phyloP scores from a whole-genome alignment of 2,329 filamentous ascomycete genomes.

The Cytospora schulzeri region DNA sequence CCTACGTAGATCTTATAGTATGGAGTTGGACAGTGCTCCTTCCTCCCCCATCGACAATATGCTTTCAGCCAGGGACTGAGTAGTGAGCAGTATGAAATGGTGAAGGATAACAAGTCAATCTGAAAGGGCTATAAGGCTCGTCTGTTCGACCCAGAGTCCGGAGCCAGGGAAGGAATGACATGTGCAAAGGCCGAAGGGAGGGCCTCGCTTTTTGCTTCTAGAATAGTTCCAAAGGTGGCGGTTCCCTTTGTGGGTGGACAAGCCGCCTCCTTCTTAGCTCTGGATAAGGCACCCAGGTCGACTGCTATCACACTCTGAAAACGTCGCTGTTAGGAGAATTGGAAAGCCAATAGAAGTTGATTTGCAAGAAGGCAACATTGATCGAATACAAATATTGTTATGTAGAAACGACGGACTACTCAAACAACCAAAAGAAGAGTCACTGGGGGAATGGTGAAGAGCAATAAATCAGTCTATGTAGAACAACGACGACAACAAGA shows the following conservation, averaged over 20 bases:
- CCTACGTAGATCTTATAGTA: neutral
- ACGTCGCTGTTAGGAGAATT: neutral
- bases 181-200: constrained; percentile 4
- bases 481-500: constrained; percentile 26
- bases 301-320: neutral
- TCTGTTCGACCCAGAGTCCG: neutral
- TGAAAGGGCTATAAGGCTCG: too few relatives aligned
- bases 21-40: neutral
- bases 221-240: neutral
- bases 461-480: constrained; percentile 28
- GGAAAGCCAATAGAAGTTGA: neutral
- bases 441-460: constrained; percentile 9
- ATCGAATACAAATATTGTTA: neutral
- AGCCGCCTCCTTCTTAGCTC: neutral
- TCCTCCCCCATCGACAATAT: neutral
- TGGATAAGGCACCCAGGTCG: neutral
- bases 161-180: neutral
- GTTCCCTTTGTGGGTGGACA: neutral
- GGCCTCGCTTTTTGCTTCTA: constrained; percentile 16
- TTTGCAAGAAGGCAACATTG: neutral
- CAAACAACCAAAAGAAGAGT: constrained; percentile 3
- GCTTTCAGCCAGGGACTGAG: neutral
- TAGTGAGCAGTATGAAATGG: neutral
- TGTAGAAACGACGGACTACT: neutral
- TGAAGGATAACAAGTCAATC: neutral